Evolutionary conservation across 2,329 filamentous ascomycete genomes (phyloP).

Genomic region (Colletotrichum sansevieriae): DNA sequence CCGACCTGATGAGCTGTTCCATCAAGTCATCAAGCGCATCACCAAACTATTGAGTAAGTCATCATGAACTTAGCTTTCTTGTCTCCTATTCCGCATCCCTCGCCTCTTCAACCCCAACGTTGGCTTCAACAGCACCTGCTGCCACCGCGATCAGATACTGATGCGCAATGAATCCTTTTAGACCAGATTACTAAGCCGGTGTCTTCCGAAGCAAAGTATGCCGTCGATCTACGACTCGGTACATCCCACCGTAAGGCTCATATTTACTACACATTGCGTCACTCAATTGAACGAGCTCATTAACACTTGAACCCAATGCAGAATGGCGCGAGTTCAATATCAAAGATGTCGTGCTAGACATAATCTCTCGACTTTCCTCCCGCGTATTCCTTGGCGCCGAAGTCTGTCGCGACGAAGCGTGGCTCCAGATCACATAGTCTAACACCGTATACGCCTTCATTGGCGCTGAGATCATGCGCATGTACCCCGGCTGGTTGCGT

Average conservation of each 20-base stretch:
- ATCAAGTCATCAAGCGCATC: conserved; percentile 40
- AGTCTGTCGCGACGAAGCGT: conserved; percentile 60
- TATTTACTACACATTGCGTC: neutral
- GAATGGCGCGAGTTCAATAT: conserved; percentile 33
- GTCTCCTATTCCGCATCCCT: conserved; percentile 7
- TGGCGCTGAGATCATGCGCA: conserved; percentile 16
- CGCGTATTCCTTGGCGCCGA: conserved; percentile 61
- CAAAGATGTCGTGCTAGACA: conserved; percentile 31
- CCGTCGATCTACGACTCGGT: conserved; percentile 27
- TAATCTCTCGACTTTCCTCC: conserved; percentile 63
- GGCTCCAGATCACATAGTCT: conserved; percentile 59
- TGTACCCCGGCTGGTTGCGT: conserved; percentile 2
- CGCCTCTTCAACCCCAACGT: conserved; percentile 1
- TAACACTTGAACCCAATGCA: neutral
- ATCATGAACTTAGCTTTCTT: neutral
- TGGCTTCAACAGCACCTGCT: neutral
- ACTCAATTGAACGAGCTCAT: neutral
- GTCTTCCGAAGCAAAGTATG: conserved; percentile 28
- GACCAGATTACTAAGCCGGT: conserved; percentile 38
- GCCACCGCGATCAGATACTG: neutral
- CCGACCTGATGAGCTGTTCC: conserved; percentile 30
- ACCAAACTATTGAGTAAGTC: conserved; percentile 42
- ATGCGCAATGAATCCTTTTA: neutral
- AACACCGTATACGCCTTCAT: conserved; percentile 35
- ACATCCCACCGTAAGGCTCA: conserved; percentile 6